Conservation (phyloP, 495 filamentous ascomycete species). For the Penicillium lividum region DNA sequence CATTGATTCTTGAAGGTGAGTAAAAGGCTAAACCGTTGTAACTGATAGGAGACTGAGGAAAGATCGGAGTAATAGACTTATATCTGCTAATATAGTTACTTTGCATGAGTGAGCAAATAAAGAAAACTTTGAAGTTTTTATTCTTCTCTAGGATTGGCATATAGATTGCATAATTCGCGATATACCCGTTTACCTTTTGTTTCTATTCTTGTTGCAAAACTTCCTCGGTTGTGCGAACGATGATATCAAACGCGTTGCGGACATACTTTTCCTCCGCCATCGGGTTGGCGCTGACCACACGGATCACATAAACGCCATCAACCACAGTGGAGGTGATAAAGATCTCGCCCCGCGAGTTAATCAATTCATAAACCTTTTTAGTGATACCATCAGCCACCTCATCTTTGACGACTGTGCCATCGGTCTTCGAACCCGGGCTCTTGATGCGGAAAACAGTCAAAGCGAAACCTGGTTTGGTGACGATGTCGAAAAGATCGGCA, state of each 20-base stretch:
- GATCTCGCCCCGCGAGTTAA: slow-evolving; percentile 76
- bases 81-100: not conserved
- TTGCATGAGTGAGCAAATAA: too few relatives aligned
- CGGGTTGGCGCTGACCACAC: slow-evolving; percentile 73
- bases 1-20: slow-evolving; percentile 20
- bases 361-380: slow-evolving; percentile 72
- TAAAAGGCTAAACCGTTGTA: slow-evolving; percentile 8
- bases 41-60: not conserved
- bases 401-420: slow-evolving; percentile 32
- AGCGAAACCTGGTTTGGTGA: slow-evolving; percentile 74
- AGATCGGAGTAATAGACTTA: not conserved
- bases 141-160: not conserved
- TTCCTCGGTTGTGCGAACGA: slow-evolving; percentile 69
- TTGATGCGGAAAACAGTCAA: slow-evolving; percentile 72
- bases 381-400: slow-evolving; percentile 66
- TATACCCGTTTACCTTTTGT: not conserved
- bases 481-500: slow-evolving; percentile 73
- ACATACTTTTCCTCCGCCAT: slow-evolving; percentile 72
- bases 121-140: not conserved
- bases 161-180: not conserved
- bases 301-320: slow-evolving; percentile 75
- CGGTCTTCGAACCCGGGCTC: slow-evolving; percentile 26
- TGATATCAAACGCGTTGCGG: slow-evolving; percentile 71
- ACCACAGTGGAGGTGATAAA: slow-evolving; percentile 81
- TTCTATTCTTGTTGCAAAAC: slow-evolving; percentile 31